phyloP scores from a whole-genome alignment of 768 basidiomycete species.

The Paxillus involutus region DNA sequence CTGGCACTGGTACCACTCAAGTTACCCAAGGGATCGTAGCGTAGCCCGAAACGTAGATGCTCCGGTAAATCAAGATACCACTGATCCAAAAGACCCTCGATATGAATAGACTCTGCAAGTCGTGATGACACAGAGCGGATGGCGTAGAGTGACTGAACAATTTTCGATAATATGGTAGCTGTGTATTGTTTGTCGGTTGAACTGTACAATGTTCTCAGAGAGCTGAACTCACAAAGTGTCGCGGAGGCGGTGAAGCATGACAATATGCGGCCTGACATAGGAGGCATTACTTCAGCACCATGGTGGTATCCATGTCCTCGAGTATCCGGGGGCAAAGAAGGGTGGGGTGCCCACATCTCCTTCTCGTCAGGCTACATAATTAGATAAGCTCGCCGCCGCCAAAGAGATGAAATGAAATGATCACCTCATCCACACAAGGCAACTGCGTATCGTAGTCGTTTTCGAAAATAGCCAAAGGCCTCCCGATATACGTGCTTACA shows the following conservation, averaged over 20 bases:
- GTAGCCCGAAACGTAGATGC: slow-evolving; percentile 63
- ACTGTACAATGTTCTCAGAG: neutral
- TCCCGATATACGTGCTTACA: slow-evolving; percentile 76
- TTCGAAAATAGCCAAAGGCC: slow-evolving; percentile 74
- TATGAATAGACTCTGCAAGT: slow-evolving; percentile 52
- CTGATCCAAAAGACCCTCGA: slow-evolving; percentile 66
- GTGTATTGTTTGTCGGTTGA: slow-evolving; percentile 10
- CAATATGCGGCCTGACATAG: slow-evolving; percentile 50
- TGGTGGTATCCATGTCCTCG: slow-evolving; percentile 30
- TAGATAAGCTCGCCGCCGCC: neutral
- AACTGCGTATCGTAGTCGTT: slow-evolving; percentile 73
- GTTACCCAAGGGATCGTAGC: slow-evolving; percentile 36
- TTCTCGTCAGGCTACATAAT: slow-evolving; percentile 57
- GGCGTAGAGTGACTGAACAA: slow-evolving; percentile 72
- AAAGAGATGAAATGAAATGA: slow-evolving; percentile 8
- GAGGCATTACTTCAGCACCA: slow-evolving; percentile 12
- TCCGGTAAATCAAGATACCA: slow-evolving; percentile 75
- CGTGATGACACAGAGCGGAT: slow-evolving; percentile 56
- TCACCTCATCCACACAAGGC: slow-evolving; percentile 60
- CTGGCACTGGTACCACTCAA: slow-evolving; percentile 17
- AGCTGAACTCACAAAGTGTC: slow-evolving; percentile 53
- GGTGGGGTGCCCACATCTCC: slow-evolving; percentile 51
- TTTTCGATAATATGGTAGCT: slow-evolving; percentile 70
- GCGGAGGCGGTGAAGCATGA: slow-evolving; percentile 83
- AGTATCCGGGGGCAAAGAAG: slow-evolving; percentile 30